A percentile compares a stretch with the other conserved stretches of the same genome.
Conservation (phyloP, 495 filamentous ascomycete genomes). For the Amphirosellinia nigrospora region DNA sequence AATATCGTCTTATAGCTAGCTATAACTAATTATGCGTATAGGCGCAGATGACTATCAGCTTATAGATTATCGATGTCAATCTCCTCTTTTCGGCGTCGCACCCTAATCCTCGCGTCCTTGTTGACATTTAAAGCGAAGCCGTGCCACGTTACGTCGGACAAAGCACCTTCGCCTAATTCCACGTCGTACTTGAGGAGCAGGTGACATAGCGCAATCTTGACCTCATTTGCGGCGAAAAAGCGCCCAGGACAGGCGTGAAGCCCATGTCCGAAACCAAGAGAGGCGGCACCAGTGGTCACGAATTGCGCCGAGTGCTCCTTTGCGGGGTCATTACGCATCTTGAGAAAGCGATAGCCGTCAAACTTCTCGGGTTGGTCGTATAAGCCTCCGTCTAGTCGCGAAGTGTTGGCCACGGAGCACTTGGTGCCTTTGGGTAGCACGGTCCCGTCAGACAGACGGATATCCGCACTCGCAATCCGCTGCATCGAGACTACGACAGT, state of each 20-base stretch:
- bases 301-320: slow-evolving; percentile 52
- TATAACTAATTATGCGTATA: neutral
- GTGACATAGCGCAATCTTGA: slow-evolving; percentile 49
- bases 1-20: too few species aligned
- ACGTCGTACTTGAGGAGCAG: slow-evolving; percentile 50
- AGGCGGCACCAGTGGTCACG: slow-evolving; percentile 49
- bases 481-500: slow-evolving; percentile 24
- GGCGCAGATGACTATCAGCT: neutral
- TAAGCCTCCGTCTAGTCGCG: slow-evolving; percentile 45
- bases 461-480: slow-evolving; percentile 43
- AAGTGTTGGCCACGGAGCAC: slow-evolving; percentile 41
- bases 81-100: slow-evolving; percentile 17
- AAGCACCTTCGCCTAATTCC: slow-evolving; percentile 29
- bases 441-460: slow-evolving; percentile 56
- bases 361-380: slow-evolving; percentile 51
- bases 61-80: slow-evolving; percentile 16
- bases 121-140: slow-evolving; percentile 12
- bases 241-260: slow-evolving; percentile 48
- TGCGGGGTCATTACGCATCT: slow-evolving; percentile 44
- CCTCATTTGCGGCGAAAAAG: slow-evolving; percentile 50
- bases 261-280: slow-evolving; percentile 47
- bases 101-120: neutral
- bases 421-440: slow-evolving; percentile 54
- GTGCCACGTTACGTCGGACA: neutral
- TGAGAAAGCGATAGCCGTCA: slow-evolving; percentile 57